Percentiles rank a stretch among this genome's conserved stretches.
These are phyloP conservation scores for Saitozyma sp. DNA, from an alignment of 768 basidiomycete species.

Conservation along the genomic window DNA sequence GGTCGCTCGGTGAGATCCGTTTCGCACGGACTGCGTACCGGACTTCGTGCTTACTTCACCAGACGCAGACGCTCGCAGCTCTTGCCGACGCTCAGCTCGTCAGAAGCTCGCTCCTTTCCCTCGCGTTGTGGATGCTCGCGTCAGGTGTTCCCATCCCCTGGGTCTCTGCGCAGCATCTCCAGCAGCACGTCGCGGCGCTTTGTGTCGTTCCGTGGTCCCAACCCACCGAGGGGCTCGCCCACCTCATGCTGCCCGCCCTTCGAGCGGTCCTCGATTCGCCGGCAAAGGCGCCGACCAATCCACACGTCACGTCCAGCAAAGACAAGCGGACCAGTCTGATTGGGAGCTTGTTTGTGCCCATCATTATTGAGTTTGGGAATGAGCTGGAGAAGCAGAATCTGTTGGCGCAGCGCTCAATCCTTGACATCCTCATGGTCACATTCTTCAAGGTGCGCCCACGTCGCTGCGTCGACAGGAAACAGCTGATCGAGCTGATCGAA, in stretches of 20 bases:
- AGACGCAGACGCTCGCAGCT: constrained; percentile 27
- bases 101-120: constrained; percentile 21
- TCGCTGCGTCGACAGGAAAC: not conserved
- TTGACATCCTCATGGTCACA: constrained; percentile 34
- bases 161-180: constrained; percentile 28
- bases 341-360: constrained; percentile 33
- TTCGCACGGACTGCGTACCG: not conserved
- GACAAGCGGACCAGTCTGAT: constrained; percentile 24
- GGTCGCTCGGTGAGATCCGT: constrained; percentile 19
- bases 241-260: constrained; percentile 28
- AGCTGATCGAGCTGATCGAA: constrained; percentile 5
- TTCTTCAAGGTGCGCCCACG: constrained; percentile 37
- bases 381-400: constrained; percentile 20
- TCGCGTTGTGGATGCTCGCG: constrained; percentile 35
- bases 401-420: constrained; percentile 21
- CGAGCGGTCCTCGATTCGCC: constrained; percentile 29
- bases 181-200: constrained; percentile 38
- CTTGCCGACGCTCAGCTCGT: constrained; percentile 31
- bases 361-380: constrained; percentile 23
- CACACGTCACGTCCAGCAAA: constrained; percentile 7
- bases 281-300: not conserved
- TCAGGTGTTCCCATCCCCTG: constrained; percentile 23
- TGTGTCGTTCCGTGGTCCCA: constrained; percentile 26
- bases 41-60: not conserved
- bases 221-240: constrained; percentile 20